Percentiles rank a stretch among this genome's conserved stretches.
phyloP scores from a whole-genome alignment of 2,329 filamentous ascomycete genomes.

The Paecilomyces dactylethromorphus region DNA sequence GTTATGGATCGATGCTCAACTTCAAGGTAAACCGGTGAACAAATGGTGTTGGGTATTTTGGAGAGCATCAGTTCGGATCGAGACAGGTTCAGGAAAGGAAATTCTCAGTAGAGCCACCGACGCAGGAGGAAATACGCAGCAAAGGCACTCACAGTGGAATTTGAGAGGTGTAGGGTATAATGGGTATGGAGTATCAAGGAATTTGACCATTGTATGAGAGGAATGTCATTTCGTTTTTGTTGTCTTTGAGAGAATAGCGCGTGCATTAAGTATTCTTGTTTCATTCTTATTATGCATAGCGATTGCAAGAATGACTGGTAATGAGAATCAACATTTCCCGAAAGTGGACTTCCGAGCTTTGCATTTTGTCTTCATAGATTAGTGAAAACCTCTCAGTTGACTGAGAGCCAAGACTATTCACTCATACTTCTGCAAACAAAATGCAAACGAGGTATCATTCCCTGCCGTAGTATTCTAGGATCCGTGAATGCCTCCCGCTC shows the following conservation, averaged over 20 bases:
- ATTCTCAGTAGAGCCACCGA: slow-evolving; percentile 53
- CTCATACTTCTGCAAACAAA: no score
- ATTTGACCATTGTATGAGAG: slow-evolving; percentile 37
- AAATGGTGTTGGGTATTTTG: slow-evolving; percentile 56
- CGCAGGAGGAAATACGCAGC: slow-evolving; percentile 46
- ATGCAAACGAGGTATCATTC: no score
- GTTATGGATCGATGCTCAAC: slow-evolving; percentile 45
- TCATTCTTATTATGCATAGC: background rate
- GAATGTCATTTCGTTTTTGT: no score
- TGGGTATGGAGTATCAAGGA: slow-evolving; percentile 50
- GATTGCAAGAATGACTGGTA: background rate
- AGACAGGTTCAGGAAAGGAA: slow-evolving; percentile 33
- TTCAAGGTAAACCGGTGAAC: slow-evolving; percentile 21
- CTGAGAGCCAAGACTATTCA: no score
- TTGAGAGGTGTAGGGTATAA: slow-evolving; percentile 55
- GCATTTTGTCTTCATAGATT: no score
- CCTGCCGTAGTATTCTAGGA: no score
- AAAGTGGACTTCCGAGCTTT: no score
- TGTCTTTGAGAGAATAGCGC: background rate
- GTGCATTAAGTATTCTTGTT: background rate
- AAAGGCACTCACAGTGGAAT: slow-evolving; percentile 48
- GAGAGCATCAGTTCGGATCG: slow-evolving; percentile 39
- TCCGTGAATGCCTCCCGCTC: no score
- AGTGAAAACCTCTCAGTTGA: no score
- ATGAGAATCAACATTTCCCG: background rate